Evolutionary conservation across 2,329 filamentous ascomycete genomes (phyloP).

Genomic region (Colletotrichum tabaci): DNA sequence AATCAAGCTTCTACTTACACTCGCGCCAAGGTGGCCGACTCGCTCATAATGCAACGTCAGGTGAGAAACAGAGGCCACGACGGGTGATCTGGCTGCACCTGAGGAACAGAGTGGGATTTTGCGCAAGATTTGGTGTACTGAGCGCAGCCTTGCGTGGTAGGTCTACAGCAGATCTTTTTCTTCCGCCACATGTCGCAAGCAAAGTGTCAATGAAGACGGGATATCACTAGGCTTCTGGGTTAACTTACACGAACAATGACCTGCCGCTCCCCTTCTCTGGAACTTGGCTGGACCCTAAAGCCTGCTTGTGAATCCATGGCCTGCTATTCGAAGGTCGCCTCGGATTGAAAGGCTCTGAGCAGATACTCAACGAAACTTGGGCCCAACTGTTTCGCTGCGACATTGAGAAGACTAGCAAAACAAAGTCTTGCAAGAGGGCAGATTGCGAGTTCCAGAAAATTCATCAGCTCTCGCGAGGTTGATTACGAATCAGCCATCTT

Average conservation of each 20-base stretch:
- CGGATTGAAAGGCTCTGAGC: neutral
- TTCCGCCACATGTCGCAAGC: slow-evolving; percentile 49
- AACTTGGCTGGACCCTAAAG: too few species aligned
- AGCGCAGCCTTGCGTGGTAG: slow-evolving; percentile 45
- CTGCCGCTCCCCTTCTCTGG: neutral
- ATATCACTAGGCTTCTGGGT: neutral
- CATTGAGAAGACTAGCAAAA: neutral
- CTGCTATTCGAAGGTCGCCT: neutral
- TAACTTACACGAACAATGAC: neutral
- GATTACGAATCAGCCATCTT: neutral
- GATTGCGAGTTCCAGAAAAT: neutral
- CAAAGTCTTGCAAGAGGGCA: neutral
- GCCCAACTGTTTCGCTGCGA: neutral
- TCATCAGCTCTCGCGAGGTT: neutral
- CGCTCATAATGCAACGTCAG: too few species aligned
- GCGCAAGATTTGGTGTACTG: slow-evolving; percentile 48
- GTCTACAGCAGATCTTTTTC: slow-evolving; percentile 51
- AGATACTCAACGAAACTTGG: neutral
- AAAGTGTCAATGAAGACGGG: neutral
- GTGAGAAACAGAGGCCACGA: too few species aligned
- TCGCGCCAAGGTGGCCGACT: too few species aligned
- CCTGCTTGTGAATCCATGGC: neutral
- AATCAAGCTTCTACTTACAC: neutral
- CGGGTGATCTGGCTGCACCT: too few species aligned
- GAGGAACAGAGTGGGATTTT: too few species aligned